Evolutionary conservation across 179 eudicot genomes (phyloP).

Genomic region (Silene coronaria): DNA sequence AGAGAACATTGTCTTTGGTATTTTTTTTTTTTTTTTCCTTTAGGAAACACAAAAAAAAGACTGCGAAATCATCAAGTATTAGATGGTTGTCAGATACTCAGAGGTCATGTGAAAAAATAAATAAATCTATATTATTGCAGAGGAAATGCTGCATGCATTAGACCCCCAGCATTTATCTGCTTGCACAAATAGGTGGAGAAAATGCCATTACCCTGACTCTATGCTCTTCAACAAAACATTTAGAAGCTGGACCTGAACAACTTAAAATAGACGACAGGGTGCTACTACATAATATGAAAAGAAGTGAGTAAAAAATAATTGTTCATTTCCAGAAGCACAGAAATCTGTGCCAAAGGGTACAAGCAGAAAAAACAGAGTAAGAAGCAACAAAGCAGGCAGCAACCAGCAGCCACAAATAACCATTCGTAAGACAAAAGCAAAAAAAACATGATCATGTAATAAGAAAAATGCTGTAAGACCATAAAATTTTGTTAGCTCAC

Average conservation of each 20-base stretch:
- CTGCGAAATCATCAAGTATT: too few relatives aligned
- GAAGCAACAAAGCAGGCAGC: neutral
- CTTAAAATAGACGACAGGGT: neutral
- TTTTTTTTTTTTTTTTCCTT: too few relatives aligned
- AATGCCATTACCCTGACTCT: neutral
- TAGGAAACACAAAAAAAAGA: too few relatives aligned
- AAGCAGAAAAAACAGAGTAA: neutral
- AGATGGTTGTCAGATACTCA: too few relatives aligned
- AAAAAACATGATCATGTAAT: neutral
- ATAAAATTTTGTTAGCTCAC: slow-evolving; percentile 38
- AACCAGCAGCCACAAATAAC: slow-evolving; percentile 1
- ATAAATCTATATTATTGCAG: neutral
- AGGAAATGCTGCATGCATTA: neutral
- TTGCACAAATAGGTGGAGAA: neutral
- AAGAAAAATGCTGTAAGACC: neutral
- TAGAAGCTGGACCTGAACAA: neutral
- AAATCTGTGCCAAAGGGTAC: neutral
- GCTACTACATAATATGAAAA: neutral
- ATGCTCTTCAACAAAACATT: neutral
- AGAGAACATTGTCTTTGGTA: neutral
- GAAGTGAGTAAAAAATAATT: neutral
- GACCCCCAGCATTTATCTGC: neutral
- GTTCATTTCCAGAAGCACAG: neutral
- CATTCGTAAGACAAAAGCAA: neutral
- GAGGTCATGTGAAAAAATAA: too few relatives aligned